Percentiles rank a stretch among this genome's conserved stretches.
Evolutionary conservation across 306 rosid genomes (phyloP).

Genomic region (Dalbergia cochinchinensis): DNA sequence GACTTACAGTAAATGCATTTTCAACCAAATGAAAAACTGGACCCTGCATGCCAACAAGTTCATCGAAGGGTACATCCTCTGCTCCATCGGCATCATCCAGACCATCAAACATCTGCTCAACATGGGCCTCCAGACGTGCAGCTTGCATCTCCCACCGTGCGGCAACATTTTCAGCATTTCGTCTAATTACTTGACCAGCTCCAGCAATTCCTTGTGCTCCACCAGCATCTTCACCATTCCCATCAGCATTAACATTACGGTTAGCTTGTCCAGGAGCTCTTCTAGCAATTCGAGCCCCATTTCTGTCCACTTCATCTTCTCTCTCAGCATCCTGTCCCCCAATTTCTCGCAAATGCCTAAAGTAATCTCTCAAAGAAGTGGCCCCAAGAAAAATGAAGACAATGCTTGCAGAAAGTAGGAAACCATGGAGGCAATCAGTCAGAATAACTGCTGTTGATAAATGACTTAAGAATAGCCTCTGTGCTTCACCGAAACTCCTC

Average conservation of each 20-base stretch:
- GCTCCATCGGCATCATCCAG: constrained; percentile 99
- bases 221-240: constrained; percentile 84
- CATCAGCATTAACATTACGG: constrained; percentile 81
- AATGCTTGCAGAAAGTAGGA: constrained; percentile 96
- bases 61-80: constrained; percentile 99
- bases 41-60: constrained; percentile 99
- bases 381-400: constrained; percentile 98
- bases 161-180: constrained; percentile 97
- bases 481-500: constrained; percentile 97
- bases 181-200: constrained; percentile 89
- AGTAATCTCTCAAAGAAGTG: constrained; percentile 97
- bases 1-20: constrained; percentile 95
- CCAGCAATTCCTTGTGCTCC: constrained; percentile 91
- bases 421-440: constrained; percentile 98
- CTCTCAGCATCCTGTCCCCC: constrained; percentile 97
- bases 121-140: constrained; percentile 98
- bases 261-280: constrained; percentile 92
- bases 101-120: constrained; percentile 99
- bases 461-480: constrained; percentile 91
- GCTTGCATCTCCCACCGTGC: constrained; percentile 99
- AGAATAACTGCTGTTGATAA: constrained; percentile 84
- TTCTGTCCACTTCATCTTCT: constrained; percentile 95
- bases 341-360: constrained; percentile 95
- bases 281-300: constrained; percentile 91
- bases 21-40: constrained; percentile 99